Evolutionary conservation across 192 early-diverging fungal species (phyloP).

Genomic region (Coemansia sp.): DNA sequence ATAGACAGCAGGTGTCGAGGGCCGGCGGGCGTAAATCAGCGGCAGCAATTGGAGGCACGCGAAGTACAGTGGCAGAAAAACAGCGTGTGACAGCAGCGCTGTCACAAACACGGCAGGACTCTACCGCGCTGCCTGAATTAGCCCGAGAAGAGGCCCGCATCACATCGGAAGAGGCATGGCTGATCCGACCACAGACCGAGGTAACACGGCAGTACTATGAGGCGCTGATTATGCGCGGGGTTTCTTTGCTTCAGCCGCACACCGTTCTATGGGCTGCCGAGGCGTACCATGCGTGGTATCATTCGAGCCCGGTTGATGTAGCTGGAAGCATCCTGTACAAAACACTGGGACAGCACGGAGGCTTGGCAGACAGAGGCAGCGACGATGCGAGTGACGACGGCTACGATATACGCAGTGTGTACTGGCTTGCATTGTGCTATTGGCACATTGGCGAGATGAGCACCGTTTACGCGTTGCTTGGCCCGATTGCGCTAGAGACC

Average conservation of each 20-base stretch:
- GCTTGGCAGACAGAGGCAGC: not conserved
- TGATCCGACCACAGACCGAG: constrained; percentile 31
- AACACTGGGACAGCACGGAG: constrained; percentile 8
- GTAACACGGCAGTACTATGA: constrained; percentile 30
- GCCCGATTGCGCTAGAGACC: constrained; percentile 16
- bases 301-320: constrained; percentile 14
- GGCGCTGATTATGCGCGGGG: constrained; percentile 35
- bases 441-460: constrained; percentile 47
- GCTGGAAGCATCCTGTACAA: constrained; percentile 36
- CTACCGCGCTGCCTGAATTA: not conserved
- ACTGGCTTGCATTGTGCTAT: constrained; percentile 48
- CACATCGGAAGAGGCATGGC: not conserved
- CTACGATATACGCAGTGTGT: constrained; percentile 42
- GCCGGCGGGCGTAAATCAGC: not conserved
- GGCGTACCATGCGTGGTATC: constrained; percentile 46
- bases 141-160: not conserved
- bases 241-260: constrained; percentile 35
- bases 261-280: constrained; percentile 40
- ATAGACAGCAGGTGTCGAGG: constrained; percentile 11
- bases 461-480: constrained; percentile 25
- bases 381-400: not conserved
- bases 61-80: constrained; percentile 3
- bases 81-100: not conserved
- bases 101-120: not conserved
- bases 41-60: not conserved